Evolutionary conservation across 2,329 filamentous ascomycete species (phyloP).

Genomic region (Xylariaceae sp.): DNA sequence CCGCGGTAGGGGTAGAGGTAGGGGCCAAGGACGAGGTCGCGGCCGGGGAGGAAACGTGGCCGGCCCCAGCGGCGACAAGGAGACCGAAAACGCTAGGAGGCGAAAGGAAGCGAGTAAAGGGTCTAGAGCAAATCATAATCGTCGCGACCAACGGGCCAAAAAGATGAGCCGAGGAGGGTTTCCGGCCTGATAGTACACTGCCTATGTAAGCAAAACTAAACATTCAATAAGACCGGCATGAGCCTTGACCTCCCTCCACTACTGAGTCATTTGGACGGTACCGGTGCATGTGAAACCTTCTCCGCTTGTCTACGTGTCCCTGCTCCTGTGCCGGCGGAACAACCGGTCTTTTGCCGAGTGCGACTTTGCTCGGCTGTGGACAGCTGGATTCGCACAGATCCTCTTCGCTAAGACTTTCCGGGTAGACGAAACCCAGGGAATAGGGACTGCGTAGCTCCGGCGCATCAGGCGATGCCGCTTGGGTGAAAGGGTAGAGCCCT

Average conservation of each 20-base stretch:
- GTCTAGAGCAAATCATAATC: constrained; percentile 79
- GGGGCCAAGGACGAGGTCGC: constrained; percentile 44
- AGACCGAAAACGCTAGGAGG: constrained; percentile 64
- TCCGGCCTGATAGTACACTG: constrained; percentile 20
- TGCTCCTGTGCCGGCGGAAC: constrained; percentile 18
- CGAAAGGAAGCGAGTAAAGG: constrained; percentile 79
- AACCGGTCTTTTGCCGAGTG: constrained; percentile 25
- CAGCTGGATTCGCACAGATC: constrained; percentile 30
- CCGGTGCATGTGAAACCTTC: constrained; percentile 22
- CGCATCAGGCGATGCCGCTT: constrained; percentile 30
- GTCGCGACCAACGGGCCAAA: constrained; percentile 62
- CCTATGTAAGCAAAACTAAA: constrained; percentile 1
- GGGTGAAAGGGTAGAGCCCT: constrained; percentile 24
- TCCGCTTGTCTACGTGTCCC: constrained; percentile 25
- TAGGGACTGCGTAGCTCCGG: constrained; percentile 36
- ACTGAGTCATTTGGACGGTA: background rate
- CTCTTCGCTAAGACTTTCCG: constrained; percentile 33
- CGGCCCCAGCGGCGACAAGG: constrained; percentile 60
- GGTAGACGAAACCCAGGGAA: constrained; percentile 18
- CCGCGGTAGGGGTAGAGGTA: constrained; percentile 42
- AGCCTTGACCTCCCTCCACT: background rate
- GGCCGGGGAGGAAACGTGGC: constrained; percentile 56
- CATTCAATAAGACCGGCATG: constrained; percentile 1
- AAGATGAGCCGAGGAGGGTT: constrained; percentile 57
- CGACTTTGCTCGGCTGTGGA: constrained; percentile 8